Base-by-base conservation (phyloP, 1,139 yeast genomes). In the Candida sp. region DNA sequence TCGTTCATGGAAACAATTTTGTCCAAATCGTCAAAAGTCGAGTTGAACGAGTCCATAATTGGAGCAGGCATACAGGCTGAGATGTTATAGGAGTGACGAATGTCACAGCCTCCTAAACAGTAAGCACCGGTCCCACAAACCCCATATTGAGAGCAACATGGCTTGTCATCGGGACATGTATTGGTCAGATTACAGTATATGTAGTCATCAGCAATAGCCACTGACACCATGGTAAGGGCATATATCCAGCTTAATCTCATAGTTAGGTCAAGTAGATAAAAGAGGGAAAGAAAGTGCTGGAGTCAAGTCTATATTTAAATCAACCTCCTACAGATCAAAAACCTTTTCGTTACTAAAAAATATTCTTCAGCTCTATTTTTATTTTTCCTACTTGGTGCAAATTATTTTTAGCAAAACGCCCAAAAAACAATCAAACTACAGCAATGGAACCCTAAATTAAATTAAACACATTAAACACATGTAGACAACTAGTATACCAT, bases 141-240 rank as follows among this genome's bases (percentile, higher is more conserved):
- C 33, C 96, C 95, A 55, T 81, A 86, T 52, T 83, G 88, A 21
- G 90, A 82, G 61, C 97, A 89, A 60, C 96, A 89, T 38, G 96
- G 96, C 43, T 65, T 54, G 36, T 72, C 75, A 52, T 79, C 77
- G 0, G 96, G 96, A 65, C 96, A 89, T 9, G 64, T 57, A n/a
- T 54, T 48, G 12, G 74, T 63, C 7, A 66, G 60, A 42, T 73
- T 73, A 65, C 95, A 87, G 6, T 60, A 46, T 43, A 67, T 63
- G 12, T 30, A 30, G 64, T 46, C n/a, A 23, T 19, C 5, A 35
- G 51, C 53, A 6, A 44, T 56, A 22, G 36, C 51, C 29, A 53
- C 59, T 33, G 47, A 51, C 21, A 54, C 56, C 3, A 42, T 12
- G 5, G 46, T 48, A 19, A 45, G 43, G n/a, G 42, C 43, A 4